A percentile compares a stretch with the other conserved stretches of the same genome.
These are phyloP conservation scores for Pseudonitzschia pungens DNA, from an alignment of 108 stramenopile genomes.

Conservation along the genomic window DNA sequence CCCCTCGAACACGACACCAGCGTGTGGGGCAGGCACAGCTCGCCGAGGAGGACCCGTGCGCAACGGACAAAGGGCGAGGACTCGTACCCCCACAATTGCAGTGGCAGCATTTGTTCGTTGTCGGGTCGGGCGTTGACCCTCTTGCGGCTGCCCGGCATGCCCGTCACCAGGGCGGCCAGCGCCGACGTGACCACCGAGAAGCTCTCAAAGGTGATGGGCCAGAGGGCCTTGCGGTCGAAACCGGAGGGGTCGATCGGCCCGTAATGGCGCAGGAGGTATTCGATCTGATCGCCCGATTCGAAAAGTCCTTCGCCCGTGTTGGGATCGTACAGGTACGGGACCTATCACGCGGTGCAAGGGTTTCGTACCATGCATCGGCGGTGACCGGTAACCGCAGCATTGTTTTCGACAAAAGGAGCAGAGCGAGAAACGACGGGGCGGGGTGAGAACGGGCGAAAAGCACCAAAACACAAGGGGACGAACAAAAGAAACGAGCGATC, in stretches of 20 bases:
- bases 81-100: conserved; percentile 89
- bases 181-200: conserved; percentile 61
- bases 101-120: conserved; percentile 67
- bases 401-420: no score
- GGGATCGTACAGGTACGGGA: conserved; percentile 81
- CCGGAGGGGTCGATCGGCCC: conserved; percentile 46
- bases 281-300: conserved; percentile 78
- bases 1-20: conserved; percentile 81
- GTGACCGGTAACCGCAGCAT: no score
- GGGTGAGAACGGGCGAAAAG: no score
- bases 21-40: conserved; percentile 76
- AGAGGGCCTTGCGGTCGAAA: conserved; percentile 64
- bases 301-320: conserved; percentile 71
- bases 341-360: not conserved
- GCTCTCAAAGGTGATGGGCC: conserved; percentile 62
- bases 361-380: not conserved
- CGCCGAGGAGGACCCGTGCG: conserved; percentile 72
- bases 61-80: conserved; percentile 77
- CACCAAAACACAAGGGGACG: no score
- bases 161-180: conserved; percentile 45
- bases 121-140: conserved; percentile 68
- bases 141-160: conserved; percentile 47
- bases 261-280: conserved; percentile 78
- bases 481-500: no score
- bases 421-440: not conserved